Percentiles rank a stretch among this genome's conserved stretches.
Evolutionary conservation across 106 monocot genomes (phyloP).

Genomic region (Hemerocallis citrina): DNA sequence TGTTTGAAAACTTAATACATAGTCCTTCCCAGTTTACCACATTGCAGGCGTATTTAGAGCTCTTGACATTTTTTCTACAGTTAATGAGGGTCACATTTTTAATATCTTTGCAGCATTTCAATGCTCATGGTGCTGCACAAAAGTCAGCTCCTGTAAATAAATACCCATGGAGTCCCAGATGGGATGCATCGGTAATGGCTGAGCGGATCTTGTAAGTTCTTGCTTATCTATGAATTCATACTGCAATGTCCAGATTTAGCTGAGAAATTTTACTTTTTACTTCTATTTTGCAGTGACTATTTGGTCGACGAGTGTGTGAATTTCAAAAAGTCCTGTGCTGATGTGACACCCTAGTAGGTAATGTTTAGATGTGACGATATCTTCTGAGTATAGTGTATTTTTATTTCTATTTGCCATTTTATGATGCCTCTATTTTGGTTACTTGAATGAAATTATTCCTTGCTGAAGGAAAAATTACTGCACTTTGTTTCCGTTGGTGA

Average conservation of each 20-base stretch:
- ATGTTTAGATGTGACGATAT: too few relatives aligned
- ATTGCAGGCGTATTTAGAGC: too few relatives aligned
- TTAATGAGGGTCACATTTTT: neutral
- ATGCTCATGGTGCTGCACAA: slow-evolving; percentile 43
- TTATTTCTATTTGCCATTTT: too few relatives aligned
- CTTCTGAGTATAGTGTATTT: too few relatives aligned
- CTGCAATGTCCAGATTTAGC: neutral
- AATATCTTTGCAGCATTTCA: slow-evolving; percentile 58
- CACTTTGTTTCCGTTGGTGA: too few relatives aligned
- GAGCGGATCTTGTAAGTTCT: slow-evolving; percentile 75
- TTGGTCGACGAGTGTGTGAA: slow-evolving; percentile 54
- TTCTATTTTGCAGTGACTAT: slow-evolving; percentile 54
- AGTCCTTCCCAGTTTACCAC: too few relatives aligned
- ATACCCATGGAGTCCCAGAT: slow-evolving; percentile 97
- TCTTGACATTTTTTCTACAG: neutral
- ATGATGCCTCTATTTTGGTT: too few relatives aligned
- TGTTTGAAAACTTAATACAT: too few relatives aligned
- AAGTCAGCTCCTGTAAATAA: slow-evolving; percentile 51
- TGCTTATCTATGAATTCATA: neutral
- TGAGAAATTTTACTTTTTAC: neutral
- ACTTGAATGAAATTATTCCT: too few relatives aligned
- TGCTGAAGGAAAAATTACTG: too few relatives aligned
- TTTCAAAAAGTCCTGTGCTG: slow-evolving; percentile 80
- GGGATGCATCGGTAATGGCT: slow-evolving; percentile 55
- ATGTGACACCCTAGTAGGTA: slow-evolving; percentile 23